Evolutionary conservation across 345 rosid species (phyloP), one percentile per base, ranked within the genome.

Genomic region (Lumnitzera racemosa): DNA sequence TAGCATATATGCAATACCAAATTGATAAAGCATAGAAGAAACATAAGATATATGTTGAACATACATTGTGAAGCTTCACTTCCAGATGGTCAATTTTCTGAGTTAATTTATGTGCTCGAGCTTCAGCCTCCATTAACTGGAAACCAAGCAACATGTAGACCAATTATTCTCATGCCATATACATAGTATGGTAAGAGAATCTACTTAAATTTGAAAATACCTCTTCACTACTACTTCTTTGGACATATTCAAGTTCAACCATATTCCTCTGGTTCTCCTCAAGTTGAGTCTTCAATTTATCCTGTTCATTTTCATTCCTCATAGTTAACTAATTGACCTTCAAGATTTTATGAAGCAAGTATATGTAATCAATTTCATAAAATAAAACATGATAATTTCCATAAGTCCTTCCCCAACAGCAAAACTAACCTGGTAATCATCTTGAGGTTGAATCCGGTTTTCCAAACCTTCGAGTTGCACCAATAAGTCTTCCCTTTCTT

Each of bases 11-110:
- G 27, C n/a, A 65, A 46, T 15, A 70, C 31, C 36, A 6, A 14
- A 46, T n/a, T 1, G 46, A 50, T 29, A 29, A 20, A 52, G 47
- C 27, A 49, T 5, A 51, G 11, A 31, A 57, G 65, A 25, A n/a
- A 47, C 27, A 24, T 16, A 17, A 36, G 49, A 41, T 29, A 47
- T 11, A 29, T 11, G 12, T 23, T 15, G 15, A 65, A 73, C 84
- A 77, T 75, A 82, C 95, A 54, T 67, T 72, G 54, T 64, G 76
- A 53, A 53, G 66, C 72, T 74, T 81, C 58, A 62, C 63, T 79
- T 88, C 87, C 70, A 77, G 62, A 58, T 61, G 49, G 47, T 76
- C 64, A 66, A 80, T 56, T 73, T 68, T 71, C 51, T 49, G 55
- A 23, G 65, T 62, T 65, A 79, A 64, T 50, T 74, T 78, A 63